A percentile compares a stretch with the other conserved stretches of the same genome.
phyloP scores from a whole-genome alignment of 1,284 basidiomycete genomes.

The Tylopilus orsonianus region DNA sequence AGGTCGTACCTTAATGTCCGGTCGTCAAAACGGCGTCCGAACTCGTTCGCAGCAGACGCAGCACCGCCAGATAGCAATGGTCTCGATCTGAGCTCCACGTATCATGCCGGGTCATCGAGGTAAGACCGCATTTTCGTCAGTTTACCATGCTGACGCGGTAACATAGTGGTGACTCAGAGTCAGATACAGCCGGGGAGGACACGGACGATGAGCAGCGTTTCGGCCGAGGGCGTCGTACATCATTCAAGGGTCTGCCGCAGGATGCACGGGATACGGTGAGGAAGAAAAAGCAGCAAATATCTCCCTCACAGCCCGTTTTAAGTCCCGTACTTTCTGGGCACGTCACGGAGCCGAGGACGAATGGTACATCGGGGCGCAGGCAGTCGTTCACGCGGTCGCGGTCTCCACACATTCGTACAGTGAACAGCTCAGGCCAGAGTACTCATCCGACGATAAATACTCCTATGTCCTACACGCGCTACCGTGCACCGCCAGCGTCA shows the following conservation, averaged over 20 bases:
- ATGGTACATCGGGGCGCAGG: constrained; percentile 14
- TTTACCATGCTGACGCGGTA: constrained; percentile 10
- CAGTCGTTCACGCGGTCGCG: constrained; percentile 29
- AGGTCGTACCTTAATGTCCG: constrained; percentile 39
- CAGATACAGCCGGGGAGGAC: constrained; percentile 34
- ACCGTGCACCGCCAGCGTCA: constrained; percentile 17
- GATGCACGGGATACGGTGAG: constrained; percentile 27
- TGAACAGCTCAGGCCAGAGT: constrained; percentile 23
- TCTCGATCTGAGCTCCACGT: constrained; percentile 80
- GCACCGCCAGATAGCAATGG: constrained; percentile 30
- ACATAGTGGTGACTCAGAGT: constrained; percentile 32
- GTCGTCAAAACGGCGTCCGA: constrained; percentile 39
- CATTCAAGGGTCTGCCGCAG: constrained; percentile 26
- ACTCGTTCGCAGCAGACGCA: constrained; percentile 21
- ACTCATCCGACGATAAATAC: constrained; percentile 12
- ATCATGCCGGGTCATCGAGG: constrained; percentile 79
- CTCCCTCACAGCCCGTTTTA: constrained; percentile 20
- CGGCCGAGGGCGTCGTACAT: constrained; percentile 30
- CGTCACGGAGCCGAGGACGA: constrained; percentile 22
- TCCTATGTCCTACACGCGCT: constrained; percentile 23
- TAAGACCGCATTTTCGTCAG: constrained; percentile 28
- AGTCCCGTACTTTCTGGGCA: constrained; percentile 25
- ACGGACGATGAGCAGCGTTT: constrained; percentile 30
- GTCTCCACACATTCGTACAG: constrained; percentile 18
- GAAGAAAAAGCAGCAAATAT: constrained; percentile 30